Conservation (phyloP, 495 filamentous ascomycete species). For the Pyrenula aspistea region DNA sequence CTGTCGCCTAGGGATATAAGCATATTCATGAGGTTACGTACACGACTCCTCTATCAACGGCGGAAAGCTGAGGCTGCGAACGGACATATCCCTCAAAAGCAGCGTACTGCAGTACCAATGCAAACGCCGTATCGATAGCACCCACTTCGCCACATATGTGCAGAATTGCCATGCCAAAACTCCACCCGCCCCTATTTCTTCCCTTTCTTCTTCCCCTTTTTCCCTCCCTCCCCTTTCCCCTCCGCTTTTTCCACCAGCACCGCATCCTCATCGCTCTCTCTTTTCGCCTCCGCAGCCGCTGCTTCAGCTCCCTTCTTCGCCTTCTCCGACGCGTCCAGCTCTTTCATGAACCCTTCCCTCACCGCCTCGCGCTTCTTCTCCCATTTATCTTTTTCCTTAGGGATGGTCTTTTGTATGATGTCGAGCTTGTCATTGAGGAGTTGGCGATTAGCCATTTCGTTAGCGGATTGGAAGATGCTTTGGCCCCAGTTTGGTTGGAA, state of each 20-base stretch:
- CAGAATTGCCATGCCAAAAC: no score
- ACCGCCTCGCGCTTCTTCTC: conserved; percentile 65
- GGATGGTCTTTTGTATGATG: conserved; percentile 53
- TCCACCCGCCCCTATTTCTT: conserved; percentile 45
- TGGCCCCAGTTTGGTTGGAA: conserved; percentile 80
- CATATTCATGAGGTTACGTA: no score
- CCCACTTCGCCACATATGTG: no score
- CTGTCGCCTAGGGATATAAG: no score
- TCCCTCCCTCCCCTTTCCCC: conserved; percentile 24
- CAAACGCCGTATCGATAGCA: no score
- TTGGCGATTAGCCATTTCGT: conserved; percentile 64
- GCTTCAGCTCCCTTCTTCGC: conserved; percentile 16
- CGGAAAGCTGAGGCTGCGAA: no score
- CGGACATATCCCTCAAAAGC: no score
- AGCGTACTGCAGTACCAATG: no score
- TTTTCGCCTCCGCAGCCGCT: conserved; percentile 10
- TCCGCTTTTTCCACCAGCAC: conserved; percentile 61
- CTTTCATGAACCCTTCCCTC: conserved; percentile 71
- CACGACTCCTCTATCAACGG: no score
- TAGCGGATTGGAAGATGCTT: conserved; percentile 88
- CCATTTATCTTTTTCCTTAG: conserved; percentile 81
- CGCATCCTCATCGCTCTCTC: conserved; percentile 66
- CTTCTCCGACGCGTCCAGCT: conserved; percentile 46
- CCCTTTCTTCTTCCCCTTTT: conserved; percentile 63
- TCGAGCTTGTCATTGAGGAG: conserved; percentile 47